A percentile compares a stretch with the other conserved stretches of the same genome.
Evolutionary conservation across 768 basidiomycete species (phyloP).

Genomic region (Russula brevipes): DNA sequence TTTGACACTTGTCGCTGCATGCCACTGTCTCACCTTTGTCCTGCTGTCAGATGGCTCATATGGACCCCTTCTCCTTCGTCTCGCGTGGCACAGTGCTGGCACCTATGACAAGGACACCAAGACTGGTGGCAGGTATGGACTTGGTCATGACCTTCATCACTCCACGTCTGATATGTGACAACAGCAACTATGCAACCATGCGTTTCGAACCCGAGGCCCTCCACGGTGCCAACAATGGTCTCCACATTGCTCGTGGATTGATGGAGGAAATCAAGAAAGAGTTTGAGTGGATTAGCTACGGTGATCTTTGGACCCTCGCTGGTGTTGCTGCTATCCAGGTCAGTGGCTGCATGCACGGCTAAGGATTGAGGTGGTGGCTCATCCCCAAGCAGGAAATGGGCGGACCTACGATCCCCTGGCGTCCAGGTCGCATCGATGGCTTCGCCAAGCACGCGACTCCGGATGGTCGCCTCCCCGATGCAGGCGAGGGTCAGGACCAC

Average conservation of each 20-base stretch:
- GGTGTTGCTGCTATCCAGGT: constrained; percentile 86
- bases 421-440: constrained; percentile 89
- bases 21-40: constrained; percentile 19
- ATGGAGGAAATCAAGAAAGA: constrained; percentile 87
- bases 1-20: not conserved
- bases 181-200: constrained; percentile 97
- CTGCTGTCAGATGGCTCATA: constrained; percentile 69
- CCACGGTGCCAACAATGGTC: constrained; percentile 81
- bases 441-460: constrained; percentile 68
- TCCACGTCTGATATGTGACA: constrained; percentile 13
- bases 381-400: constrained; percentile 62
- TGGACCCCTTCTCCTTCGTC: constrained; percentile 79
- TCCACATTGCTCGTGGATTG: constrained; percentile 70
- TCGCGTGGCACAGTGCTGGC: constrained; percentile 93
- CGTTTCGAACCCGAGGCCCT: constrained; percentile 85
- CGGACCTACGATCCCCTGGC: constrained; percentile 91
- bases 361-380: not conserved
- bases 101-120: constrained; percentile 80
- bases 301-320: constrained; percentile 94
- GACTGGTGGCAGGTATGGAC: constrained; percentile 68
- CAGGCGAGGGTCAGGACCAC: constrained; percentile 75
- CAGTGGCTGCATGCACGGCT: not conserved
- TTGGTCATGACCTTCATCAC: constrained; percentile 10
- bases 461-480: constrained; percentile 89
- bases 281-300: constrained; percentile 92